These are phyloP conservation scores for Leccinum arenicola DNA, from an alignment of 768 basidiomycete species.

Conservation along the genomic window DNA sequence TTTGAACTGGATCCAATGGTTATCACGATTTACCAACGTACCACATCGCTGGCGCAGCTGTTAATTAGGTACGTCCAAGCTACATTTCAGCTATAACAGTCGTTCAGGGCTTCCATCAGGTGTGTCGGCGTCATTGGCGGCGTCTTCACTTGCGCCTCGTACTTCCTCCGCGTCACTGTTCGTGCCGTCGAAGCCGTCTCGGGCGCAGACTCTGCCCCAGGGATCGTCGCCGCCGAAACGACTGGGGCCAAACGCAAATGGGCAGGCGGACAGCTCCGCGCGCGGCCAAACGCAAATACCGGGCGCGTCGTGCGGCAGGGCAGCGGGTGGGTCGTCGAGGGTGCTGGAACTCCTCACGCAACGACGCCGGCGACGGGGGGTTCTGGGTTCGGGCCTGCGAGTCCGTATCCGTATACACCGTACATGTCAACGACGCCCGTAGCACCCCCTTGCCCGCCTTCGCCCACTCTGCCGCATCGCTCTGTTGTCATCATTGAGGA, in stretches of 20 bases:
- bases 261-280: conserved; percentile 60
- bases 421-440: conserved; percentile 20
- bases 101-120: conserved; percentile 27
- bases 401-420: conserved; percentile 33
- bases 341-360: conserved; percentile 35
- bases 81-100: not conserved
- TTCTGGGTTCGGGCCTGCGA: conserved; percentile 20
- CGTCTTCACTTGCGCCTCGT: conserved; percentile 81
- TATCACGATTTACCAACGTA: conserved; percentile 84
- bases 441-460: not conserved
- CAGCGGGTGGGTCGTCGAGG: conserved; percentile 58
- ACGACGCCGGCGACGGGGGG: conserved; percentile 33
- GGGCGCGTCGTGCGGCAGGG: conserved; percentile 56
- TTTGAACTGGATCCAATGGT: conserved; percentile 92
- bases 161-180: conserved; percentile 62
- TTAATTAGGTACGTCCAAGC: conserved; percentile 55
- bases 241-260: conserved; percentile 66
- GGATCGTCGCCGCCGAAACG: conserved; percentile 64
- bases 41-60: conserved; percentile 77
- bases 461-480: too few relatives aligned
- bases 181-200: conserved; percentile 67
- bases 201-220: conserved; percentile 47
- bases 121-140: conserved; percentile 93
- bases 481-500: too few relatives aligned
- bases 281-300: conserved; percentile 39